Percentiles rank a stretch among this genome's conserved stretches.
phyloP scores from a whole-genome alignment of 495 filamentous ascomycete genomes.

The Hyaloscypha hepaticicola region DNA sequence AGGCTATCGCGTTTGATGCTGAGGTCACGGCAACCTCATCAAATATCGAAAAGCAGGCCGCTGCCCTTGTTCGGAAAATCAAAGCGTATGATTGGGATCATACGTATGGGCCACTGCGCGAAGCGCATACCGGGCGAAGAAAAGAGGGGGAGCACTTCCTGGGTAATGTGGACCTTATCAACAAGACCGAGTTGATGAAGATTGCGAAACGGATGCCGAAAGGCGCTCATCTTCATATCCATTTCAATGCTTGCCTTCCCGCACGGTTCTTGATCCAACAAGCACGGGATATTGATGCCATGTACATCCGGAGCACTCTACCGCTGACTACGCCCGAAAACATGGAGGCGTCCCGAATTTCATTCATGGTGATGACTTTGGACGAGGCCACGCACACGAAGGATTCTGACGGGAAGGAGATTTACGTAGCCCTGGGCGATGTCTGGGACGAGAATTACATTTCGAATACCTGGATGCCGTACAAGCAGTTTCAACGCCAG shows the following conservation, averaged over 20 bases:
- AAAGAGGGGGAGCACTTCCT: conserved; percentile 47
- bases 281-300: conserved; percentile 47
- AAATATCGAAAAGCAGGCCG: conserved; percentile 24
- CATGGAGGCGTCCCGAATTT: conserved; percentile 45
- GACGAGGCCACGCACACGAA: conserved; percentile 25
- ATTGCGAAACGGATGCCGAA: conserved; percentile 49
- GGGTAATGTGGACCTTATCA: conserved; percentile 46
- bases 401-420: conserved; percentile 13
- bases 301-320: conserved; percentile 52
- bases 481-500: conserved; percentile 25
- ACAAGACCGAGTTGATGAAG: conserved; percentile 43
- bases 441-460: conserved; percentile 21
- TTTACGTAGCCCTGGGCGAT: conserved; percentile 14
- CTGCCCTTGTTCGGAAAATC: conserved; percentile 26
- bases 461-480: conserved; percentile 28
- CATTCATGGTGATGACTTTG: conserved; percentile 46
- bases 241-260: conserved; percentile 55
- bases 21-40: conserved; percentile 16
- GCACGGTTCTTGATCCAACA: conserved; percentile 48
- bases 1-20: conserved; percentile 26
- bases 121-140: conserved; percentile 12
- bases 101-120: conserved; percentile 20
- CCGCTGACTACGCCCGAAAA: conserved; percentile 30
- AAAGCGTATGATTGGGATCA: conserved; percentile 23
- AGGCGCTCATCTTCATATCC: conserved; percentile 54